phyloP scores from a whole-genome alignment of 129 eudicot species.

The Chrysanthemum makinoi region DNA sequence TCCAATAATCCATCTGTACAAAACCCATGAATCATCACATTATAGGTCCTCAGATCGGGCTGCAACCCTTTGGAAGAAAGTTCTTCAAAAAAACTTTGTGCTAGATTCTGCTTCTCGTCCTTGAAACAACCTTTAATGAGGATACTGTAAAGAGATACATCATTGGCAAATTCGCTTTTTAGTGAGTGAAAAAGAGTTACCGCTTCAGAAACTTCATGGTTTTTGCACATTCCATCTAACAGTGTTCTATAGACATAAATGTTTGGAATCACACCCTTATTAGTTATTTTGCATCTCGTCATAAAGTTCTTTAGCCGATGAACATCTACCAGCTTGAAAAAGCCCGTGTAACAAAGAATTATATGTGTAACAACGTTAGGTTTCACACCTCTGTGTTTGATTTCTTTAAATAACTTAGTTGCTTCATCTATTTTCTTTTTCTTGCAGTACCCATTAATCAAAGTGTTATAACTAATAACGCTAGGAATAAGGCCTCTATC shows the following conservation, averaged over 20 bases:
- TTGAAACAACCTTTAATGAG: slow-evolving; percentile 23
- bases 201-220: slow-evolving; percentile 5
- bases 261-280: not conserved
- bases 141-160: not conserved
- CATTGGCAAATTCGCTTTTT: too few relatives aligned
- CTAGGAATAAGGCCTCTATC: not conserved
- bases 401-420: not conserved
- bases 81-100: slow-evolving; percentile 7
- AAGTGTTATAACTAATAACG: slow-evolving; percentile 21
- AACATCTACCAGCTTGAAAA: slow-evolving; percentile 12
- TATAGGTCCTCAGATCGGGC: slow-evolving; percentile 15
- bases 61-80: slow-evolving; percentile 13
- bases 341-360: slow-evolving; percentile 11
- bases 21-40: slow-evolving; percentile 9
- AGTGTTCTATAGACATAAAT: not conserved
- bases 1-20: slow-evolving; percentile 9
- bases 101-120: slow-evolving; percentile 14
- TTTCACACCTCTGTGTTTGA: too few relatives aligned
- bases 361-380: slow-evolving; percentile 20
- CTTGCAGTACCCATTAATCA: slow-evolving; percentile 10
- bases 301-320: slow-evolving; percentile 2
- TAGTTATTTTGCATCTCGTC: slow-evolving; percentile 19
- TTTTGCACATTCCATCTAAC: slow-evolving; percentile 16
- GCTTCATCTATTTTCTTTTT: slow-evolving; percentile 8
- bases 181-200: not conserved